A percentile compares a stretch with the other conserved stretches of the same genome.
These are phyloP conservation scores for Erythrophleum ivorense DNA, from an alignment of 331 rosid genomes.

Conservation along the genomic window DNA sequence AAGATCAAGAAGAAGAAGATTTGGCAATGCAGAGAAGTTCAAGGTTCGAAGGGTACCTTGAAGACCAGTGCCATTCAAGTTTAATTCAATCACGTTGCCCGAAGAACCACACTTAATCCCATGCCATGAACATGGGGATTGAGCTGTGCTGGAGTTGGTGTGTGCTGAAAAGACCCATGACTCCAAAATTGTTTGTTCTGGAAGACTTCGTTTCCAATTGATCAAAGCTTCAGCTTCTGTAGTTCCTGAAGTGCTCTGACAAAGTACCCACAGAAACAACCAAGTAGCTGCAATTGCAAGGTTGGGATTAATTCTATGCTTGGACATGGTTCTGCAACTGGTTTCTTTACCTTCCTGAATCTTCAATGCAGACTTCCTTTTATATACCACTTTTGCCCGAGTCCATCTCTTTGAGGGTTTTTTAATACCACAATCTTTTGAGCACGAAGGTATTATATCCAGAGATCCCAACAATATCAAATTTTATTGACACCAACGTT, in stretches of 20 bases:
- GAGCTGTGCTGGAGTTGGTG: neutral
- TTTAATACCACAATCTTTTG: too few relatives aligned
- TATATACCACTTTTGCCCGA: too few relatives aligned
- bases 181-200: neutral
- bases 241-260: neutral
- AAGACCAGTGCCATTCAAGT: slow-evolving; percentile 1
- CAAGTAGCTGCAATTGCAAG: neutral
- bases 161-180: neutral
- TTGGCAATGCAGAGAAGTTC: neutral
- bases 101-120: neutral
- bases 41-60: neutral
- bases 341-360: too few relatives aligned
- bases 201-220: neutral
- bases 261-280: neutral
- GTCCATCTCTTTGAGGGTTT: too few relatives aligned
- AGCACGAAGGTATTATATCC: too few relatives aligned
- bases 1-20: slow-evolving; percentile 9
- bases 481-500: too few relatives aligned
- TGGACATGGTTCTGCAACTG: too few relatives aligned
- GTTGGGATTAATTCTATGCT: too few relatives aligned
- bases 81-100: neutral
- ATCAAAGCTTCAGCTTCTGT: slow-evolving; percentile 1
- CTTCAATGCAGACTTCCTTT: too few relatives aligned
- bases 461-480: too few relatives aligned
- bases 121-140: neutral